Base-by-base conservation (phyloP, 768 basidiomycete genomes). In the Rhodotorula kratochvilovae region DNA sequence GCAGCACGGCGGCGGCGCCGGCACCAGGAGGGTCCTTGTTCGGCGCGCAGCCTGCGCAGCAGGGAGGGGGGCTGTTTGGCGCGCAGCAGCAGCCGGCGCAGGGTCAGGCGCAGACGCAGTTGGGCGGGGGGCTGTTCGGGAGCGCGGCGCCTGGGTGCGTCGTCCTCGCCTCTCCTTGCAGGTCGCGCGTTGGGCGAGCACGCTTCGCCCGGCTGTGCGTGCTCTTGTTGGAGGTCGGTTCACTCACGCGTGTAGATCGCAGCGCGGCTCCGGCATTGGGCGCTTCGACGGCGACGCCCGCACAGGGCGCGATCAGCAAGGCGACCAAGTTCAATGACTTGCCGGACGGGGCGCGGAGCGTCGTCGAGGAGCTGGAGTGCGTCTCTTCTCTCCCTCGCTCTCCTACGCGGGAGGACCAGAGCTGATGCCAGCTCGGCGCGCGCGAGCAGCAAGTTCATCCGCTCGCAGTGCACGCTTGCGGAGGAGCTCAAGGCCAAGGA, bases 241-340 rank as follows among this genome's bases (percentile, higher is more conserved):
- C n/a, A n/a, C n/a, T n/a, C n/a, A n/a, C n/a, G n/a, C n/a, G n/a
- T n/a, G n/a, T n/a, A n/a, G n/a, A n/a, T n/a, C n/a, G 12, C 42
- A 62, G 50, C n/a, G 25, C 35, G 35, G n/a, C 54, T 2, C 43
- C 29, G 3, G 23, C 33, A 5, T 35, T 42, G 11, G 63, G 50
- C 50, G 58, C 46, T 3, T 58, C 69, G 21, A 57, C 67, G 29
- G 46, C 61, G 21, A 27, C 63, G 33, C 35, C 59, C 10, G 48
- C 51, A 8, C 15, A 57, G 29, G 51, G 48, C 2, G 58, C 63
- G 25, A 63, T 76, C 33, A 66, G 53, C 23, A 76, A 76, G 58
- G 55, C 62, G 29, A 72, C 77, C 10, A 75, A 75, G 64, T 77
- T 76, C 50, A 68, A 77, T 29, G 77, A 77, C 31, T 31, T 77